Evolutionary conservation across 129 eudicot genomes (phyloP).

Genomic region (Artemisia tridentata): DNA sequence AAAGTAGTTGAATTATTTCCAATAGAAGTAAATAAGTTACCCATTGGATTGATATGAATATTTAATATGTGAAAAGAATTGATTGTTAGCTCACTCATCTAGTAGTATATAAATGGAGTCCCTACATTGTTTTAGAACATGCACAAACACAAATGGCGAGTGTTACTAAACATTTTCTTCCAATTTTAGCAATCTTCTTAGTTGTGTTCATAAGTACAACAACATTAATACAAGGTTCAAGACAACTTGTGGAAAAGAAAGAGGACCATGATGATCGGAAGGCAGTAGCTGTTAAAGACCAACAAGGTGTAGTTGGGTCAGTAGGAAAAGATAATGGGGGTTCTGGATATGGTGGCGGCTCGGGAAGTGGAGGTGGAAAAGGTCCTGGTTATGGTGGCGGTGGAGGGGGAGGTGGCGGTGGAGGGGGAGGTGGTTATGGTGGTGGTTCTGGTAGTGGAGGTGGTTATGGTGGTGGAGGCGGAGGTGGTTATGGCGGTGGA

Average conservation of each 20-base stretch:
- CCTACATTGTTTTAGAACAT: constrained; percentile 22
- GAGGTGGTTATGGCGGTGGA: background rate
- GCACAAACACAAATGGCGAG: constrained; percentile 28
- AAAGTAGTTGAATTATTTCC: constrained; percentile 12
- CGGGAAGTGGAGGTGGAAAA: background rate
- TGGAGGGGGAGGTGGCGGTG: background rate
- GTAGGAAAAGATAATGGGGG: constrained; percentile 10
- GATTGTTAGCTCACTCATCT: constrained; percentile 7
- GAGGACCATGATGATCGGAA: constrained; percentile 1
- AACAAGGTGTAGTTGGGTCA: constrained; percentile 6
- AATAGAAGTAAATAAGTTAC: constrained; percentile 19
- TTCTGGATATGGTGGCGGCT: too few relatives aligned
- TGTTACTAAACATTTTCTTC: constrained; percentile 13
- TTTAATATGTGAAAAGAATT: constrained; percentile 10
- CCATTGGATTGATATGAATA: constrained; percentile 9
- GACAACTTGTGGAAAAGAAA: constrained; percentile 9
- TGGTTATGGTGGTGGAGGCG: background rate
- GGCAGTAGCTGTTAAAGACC: background rate
- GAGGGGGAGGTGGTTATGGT: background rate
- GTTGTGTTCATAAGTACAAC: constrained; percentile 16
- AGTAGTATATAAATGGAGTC: constrained; percentile 23
- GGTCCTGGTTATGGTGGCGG: background rate
- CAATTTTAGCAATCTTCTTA: constrained; percentile 23
- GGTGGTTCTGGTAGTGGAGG: background rate
- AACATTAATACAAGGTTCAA: constrained; percentile 24